Conservation (phyloP, 257 asterid species). For the Ballota nigra region DNA sequence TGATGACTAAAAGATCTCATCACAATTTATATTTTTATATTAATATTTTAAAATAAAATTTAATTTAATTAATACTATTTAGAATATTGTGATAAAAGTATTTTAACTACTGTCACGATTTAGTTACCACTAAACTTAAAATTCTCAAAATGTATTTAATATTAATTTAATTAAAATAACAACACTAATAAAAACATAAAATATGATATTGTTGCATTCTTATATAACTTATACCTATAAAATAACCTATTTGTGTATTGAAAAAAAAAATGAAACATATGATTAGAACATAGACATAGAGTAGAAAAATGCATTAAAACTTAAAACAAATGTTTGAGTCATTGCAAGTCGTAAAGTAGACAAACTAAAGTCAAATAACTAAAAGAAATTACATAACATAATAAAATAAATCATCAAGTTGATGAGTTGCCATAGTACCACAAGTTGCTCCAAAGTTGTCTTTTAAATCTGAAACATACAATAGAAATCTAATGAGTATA, state of each 20-base stretch:
- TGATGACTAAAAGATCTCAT: no score
- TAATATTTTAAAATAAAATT: no score
- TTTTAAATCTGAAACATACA: neutral
- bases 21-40: neutral
- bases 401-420: neutral
- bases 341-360: neutral
- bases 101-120: neutral
- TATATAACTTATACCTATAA: no score
- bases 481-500: no score
- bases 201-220: no score
- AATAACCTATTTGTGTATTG: no score
- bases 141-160: no score
- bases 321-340: neutral
- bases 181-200: no score
- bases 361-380: neutral
- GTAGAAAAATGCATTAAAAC: no score
- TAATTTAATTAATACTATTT: no score
- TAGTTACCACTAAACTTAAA: neutral
- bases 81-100: neutral
- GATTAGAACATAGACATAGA: neutral
- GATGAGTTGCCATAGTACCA: neutral
- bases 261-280: no score
- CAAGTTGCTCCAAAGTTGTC: neutral
- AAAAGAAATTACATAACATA: neutral
- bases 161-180: no score